Conservation (phyloP, 2,329 filamentous ascomycete genomes). For the Neonectria sp. region DNA sequence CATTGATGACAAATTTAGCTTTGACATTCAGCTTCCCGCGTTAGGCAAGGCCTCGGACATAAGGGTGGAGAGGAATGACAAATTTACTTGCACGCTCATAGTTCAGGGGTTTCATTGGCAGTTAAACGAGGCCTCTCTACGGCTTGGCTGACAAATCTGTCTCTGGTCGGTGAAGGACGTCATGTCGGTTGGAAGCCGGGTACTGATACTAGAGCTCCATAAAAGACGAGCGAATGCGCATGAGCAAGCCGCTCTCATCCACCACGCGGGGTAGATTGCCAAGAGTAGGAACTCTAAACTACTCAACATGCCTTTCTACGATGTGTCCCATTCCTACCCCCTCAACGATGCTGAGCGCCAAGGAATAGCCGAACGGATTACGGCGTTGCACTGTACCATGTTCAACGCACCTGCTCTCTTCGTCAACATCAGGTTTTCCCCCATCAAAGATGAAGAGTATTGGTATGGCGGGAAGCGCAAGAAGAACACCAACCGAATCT, state of each 20-base stretch:
- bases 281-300: no score
- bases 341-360: background rate
- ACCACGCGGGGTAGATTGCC: no score
- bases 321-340: background rate
- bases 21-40: background rate
- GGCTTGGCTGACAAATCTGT: background rate
- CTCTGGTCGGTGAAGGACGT: background rate
- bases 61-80: background rate
- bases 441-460: background rate
- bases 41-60: background rate
- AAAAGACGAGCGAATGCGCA: no score
- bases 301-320: background rate
- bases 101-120: background rate
- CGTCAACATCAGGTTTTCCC: background rate
- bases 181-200: background rate
- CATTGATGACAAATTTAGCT: background rate
- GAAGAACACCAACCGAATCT: background rate
- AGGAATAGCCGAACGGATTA: background rate
- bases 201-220: background rate
- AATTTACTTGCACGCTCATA: background rate
- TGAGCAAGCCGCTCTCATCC: no score
- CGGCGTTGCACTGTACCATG: background rate
- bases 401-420: background rate
- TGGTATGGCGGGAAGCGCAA: background rate
- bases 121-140: background rate